These are phyloP conservation scores for Magnusiomyces starmeri DNA, from an alignment of 1,139 yeast species.

Conservation along the genomic window DNA sequence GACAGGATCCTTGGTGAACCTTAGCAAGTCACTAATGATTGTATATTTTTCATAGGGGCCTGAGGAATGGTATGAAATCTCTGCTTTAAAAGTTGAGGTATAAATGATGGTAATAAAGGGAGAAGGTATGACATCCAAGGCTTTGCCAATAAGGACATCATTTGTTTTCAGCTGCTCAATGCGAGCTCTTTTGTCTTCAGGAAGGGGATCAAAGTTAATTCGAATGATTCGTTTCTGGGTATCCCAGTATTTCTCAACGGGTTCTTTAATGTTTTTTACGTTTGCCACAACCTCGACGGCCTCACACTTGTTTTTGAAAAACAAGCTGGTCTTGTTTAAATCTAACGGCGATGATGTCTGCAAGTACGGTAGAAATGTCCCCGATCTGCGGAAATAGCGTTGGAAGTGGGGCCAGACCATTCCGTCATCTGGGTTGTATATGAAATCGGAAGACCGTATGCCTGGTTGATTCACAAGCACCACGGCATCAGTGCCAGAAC, in stretches of 20 bases:
- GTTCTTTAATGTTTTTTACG: constrained; percentile 31
- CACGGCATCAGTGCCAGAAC: constrained; percentile 67
- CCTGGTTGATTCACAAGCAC: constrained; percentile 68
- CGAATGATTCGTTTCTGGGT: constrained; percentile 52
- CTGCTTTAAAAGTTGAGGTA: constrained; percentile 24
- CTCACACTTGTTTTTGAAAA: constrained; percentile 26
- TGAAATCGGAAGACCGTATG: constrained; percentile 49
- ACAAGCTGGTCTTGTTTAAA: constrained; percentile 41
- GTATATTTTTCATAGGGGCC: constrained; percentile 18
- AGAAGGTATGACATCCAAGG: constrained; percentile 26
- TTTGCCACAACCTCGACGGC: constrained; percentile 25
- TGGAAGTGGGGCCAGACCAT: constrained; percentile 48
- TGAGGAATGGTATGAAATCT: constrained; percentile 6
- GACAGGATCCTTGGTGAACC: constrained; percentile 24
- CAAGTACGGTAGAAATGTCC: constrained; percentile 59
- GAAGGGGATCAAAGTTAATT: constrained; percentile 47
- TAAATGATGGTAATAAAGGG: constrained; percentile 29
- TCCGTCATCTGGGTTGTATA: constrained; percentile 7
- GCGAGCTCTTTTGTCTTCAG: constrained; percentile 29
- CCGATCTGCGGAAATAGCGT: constrained; percentile 49
- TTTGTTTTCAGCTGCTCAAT: constrained; percentile 34
- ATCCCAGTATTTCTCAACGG: constrained; percentile 46
- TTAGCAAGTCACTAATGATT: constrained; percentile 27
- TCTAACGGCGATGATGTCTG: constrained; percentile 43
- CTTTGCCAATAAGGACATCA: constrained; percentile 42